Evolutionary conservation across 306 rosid species (phyloP), one percentile per base, ranked within the genome.

Genomic region (Clitoria ternatea): DNA sequence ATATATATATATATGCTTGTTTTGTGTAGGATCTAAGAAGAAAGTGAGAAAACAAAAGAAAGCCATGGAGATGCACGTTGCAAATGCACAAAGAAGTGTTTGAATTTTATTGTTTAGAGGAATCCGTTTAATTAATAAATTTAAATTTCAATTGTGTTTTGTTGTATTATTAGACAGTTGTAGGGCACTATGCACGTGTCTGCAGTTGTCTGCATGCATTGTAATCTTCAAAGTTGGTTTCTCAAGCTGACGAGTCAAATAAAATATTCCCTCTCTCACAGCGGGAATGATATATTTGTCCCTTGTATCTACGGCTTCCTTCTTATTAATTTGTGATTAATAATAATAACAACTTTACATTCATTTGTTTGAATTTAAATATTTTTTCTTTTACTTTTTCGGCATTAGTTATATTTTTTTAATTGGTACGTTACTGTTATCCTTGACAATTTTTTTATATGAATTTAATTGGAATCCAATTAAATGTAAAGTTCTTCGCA

Each of bases 171-270:
- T 54, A 64, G 70, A 37, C 43, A 37, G 59, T 62, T 79, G 74
- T 57, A 47, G 37, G 74, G 82, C 57, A 22, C 69, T 66, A 43
- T 60, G 6, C 49, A 45, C 36, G 62, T 42, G 70, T 47, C 50
- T 43, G 44, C 48, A 33, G 40, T 56, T 44, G 78, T 42, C 43
- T 69, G 22, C 37, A 55, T 71, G 64, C 15, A 37, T 56, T 72
- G 74, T 78, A 56, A 72, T 72, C 72, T 72, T 78, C 48, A 45
- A 56, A n/a, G 70, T 72, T 0, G 48, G 52, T 45, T 55, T 71
- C 22, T 14, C 59, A 40, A 22, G 63, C 20, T 7, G 45, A 45
- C 23, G 2, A 54, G 20, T 37, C 50, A n/a, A 79, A 66, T 72
- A 65, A 79, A 29, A 12, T 66, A 20, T 54, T 67, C 54, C 30